Evolutionary conservation across 306 rosid genomes (phyloP).

Genomic region (Biancaea sappan): DNA sequence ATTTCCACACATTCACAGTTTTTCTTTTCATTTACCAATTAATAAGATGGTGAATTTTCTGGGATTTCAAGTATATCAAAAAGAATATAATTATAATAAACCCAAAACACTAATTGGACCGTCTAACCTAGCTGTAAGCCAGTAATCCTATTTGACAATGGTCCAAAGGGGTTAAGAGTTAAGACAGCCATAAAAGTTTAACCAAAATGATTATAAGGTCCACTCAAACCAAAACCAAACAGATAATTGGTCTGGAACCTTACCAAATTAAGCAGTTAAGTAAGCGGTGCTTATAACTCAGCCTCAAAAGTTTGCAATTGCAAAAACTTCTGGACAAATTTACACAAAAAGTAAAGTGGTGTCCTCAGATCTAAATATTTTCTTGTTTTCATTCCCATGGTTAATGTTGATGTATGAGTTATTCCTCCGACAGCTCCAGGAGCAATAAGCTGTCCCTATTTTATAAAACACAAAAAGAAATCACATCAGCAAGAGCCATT

Average conservation of each 20-base stretch:
- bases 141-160: background rate
- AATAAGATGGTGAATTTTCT: background rate
- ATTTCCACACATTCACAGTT: too few relatives aligned
- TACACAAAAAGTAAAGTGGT: background rate
- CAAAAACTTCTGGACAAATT: background rate
- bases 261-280: background rate
- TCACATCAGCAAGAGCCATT: slow-evolving; percentile 5
- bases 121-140: background rate
- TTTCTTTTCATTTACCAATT: background rate
- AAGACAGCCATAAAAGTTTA: slow-evolving; percentile 4
- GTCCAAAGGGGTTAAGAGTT: background rate
- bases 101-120: background rate
- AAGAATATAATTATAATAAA: background rate
- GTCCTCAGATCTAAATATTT: background rate
- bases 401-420: background rate
- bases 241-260: background rate
- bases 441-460: background rate
- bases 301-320: background rate
- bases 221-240: slow-evolving; percentile 8
- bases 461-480: background rate
- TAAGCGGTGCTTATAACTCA: background rate
- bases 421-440: slow-evolving; percentile 4
- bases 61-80: background rate
- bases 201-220: background rate
- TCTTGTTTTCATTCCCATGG: background rate